These are phyloP conservation scores for Gonium pectorale DNA, from an alignment of 139 green algal genomes.

Conservation along the genomic window DNA sequence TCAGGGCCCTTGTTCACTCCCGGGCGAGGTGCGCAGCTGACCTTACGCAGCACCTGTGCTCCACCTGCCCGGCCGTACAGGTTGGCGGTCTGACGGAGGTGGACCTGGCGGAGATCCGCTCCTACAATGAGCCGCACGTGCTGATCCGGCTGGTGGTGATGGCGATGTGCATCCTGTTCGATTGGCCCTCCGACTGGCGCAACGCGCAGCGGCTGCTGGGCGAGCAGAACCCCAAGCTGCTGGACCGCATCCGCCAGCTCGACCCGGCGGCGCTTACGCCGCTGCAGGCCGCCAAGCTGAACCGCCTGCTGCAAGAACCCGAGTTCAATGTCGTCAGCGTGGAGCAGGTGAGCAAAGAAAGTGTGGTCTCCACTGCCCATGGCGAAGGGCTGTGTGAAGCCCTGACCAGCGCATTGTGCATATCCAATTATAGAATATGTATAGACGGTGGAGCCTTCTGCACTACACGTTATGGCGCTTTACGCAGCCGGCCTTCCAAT, in stretches of 20 bases:
- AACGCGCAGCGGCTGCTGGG: constrained; percentile 49
- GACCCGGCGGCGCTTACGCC: not conserved
- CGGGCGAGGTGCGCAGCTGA: too few relatives aligned
- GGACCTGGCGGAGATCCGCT: constrained; percentile 50
- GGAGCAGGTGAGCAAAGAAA: constrained; percentile 42
- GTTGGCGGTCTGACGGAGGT: constrained; percentile 42
- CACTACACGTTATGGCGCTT: too few relatives aligned
- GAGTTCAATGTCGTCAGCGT: constrained; percentile 63
- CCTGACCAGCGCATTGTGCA: too few relatives aligned
- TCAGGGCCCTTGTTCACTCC: too few relatives aligned
- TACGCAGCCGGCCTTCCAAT: too few relatives aligned
- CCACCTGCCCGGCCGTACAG: not conserved
- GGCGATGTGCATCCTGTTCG: constrained; percentile 57
- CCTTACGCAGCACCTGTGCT: too few relatives aligned
- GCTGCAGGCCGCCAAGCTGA: constrained; percentile 47
- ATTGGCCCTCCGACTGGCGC: constrained; percentile 53
- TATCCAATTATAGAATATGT: too few relatives aligned
- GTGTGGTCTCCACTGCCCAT: too few relatives aligned
- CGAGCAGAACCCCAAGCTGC: constrained; percentile 59
- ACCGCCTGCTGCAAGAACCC: constrained; percentile 47
- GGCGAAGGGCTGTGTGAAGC: too few relatives aligned
- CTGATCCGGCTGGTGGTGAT: constrained; percentile 57
- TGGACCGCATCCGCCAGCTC: constrained; percentile 41
- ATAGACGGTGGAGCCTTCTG: too few relatives aligned
- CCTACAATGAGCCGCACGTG: constrained; percentile 51